Conservation (phyloP, 2,329 filamentous ascomycete genomes). For the Lachnellula hyalina region DNA sequence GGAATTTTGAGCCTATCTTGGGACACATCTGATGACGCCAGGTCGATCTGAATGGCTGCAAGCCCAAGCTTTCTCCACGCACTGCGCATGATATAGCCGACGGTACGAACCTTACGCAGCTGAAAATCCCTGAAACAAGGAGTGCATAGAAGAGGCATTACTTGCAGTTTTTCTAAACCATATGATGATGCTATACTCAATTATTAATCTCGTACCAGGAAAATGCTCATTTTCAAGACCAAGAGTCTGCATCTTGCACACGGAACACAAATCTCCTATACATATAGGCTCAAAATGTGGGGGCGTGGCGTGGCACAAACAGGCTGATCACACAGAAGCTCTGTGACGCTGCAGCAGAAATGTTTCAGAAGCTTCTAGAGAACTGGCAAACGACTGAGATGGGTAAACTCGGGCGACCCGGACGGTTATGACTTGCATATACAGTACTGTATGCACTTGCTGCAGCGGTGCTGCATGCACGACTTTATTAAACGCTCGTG, state of each 20-base stretch:
- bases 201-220: not conserved
- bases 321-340: slow-evolving; percentile 10
- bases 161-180: not conserved
- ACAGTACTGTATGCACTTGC: not conserved
- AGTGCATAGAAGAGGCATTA: slow-evolving; percentile 1
- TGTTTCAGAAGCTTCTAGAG: slow-evolving; percentile 15
- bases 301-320: not conserved
- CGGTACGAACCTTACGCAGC: not conserved
- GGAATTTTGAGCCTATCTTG: no score
- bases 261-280: not conserved
- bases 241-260: not conserved
- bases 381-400: slow-evolving; percentile 5
- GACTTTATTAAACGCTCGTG: not conserved
- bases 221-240: not conserved
- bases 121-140: slow-evolving; percentile 6
- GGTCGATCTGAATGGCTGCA: no score
- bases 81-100: no score
- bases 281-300: not conserved
- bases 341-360: slow-evolving; percentile 9
- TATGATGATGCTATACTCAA: not conserved
- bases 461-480: not conserved
- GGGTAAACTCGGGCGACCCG: slow-evolving; percentile 12
- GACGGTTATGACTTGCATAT: slow-evolving; percentile 15
- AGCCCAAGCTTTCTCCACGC: no score
- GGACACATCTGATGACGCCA: no score